These are phyloP conservation scores for Sesbania bispinosa DNA, from an alignment of 306 rosid genomes.

Conservation along the genomic window DNA sequence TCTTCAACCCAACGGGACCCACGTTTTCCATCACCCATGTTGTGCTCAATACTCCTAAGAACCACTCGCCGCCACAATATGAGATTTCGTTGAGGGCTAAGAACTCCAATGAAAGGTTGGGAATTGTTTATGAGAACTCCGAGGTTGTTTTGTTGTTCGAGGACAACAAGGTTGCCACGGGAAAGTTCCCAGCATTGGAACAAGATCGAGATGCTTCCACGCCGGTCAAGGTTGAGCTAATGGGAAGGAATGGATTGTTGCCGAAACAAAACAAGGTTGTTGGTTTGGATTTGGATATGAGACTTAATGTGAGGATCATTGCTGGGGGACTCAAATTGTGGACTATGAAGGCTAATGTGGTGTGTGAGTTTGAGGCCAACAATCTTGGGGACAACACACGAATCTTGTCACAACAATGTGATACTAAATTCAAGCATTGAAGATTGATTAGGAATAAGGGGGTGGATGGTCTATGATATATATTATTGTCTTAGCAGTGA, in stretches of 20 bases:
- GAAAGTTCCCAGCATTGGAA: constrained; percentile 30
- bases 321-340: constrained; percentile 18
- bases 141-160: background rate
- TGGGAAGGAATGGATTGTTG: constrained; percentile 3
- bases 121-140: background rate
- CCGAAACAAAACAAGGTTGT: constrained; percentile 4
- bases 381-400: background rate
- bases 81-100: constrained; percentile 27
- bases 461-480: no score
- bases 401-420: constrained; percentile 36
- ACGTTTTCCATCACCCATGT: constrained; percentile 16
- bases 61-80: background rate
- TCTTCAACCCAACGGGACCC: constrained; percentile 39
- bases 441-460: background rate
- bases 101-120: constrained; percentile 33
- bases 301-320: constrained; percentile 21
- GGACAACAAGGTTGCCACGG: constrained; percentile 13
- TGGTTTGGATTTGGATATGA: constrained; percentile 22
- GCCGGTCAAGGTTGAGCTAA: constrained; percentile 1
- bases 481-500: background rate
- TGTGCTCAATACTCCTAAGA: background rate
- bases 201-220: background rate
- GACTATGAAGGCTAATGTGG: constrained; percentile 28
- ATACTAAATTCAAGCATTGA: constrained; percentile 8
- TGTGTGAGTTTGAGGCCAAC: constrained; percentile 36